phyloP scores from a whole-genome alignment of 495 filamentous ascomycete species.

The Aeminium ludgeri region DNA sequence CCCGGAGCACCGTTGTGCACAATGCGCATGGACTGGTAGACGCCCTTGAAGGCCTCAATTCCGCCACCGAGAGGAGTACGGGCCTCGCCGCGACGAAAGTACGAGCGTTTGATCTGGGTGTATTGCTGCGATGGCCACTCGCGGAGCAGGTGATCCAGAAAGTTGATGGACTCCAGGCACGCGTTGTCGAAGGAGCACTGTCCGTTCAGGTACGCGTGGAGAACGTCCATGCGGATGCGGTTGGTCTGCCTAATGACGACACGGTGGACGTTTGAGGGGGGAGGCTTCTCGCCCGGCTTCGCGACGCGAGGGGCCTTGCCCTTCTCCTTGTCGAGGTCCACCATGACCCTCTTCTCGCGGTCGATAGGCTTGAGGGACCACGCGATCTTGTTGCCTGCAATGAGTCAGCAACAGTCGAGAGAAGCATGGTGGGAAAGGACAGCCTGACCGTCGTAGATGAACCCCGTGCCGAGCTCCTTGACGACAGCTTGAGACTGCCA shows the following conservation, averaged over 20 bases:
- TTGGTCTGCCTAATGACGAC: slow-evolving; percentile 43
- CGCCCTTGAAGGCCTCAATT: slow-evolving; percentile 65
- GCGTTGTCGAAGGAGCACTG: slow-evolving; percentile 39
- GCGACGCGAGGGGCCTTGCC: slow-evolving; percentile 13
- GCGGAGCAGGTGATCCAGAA: slow-evolving; percentile 77
- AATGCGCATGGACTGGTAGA: slow-evolving; percentile 64
- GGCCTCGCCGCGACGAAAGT: slow-evolving; percentile 39
- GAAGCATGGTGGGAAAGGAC: too few relatives aligned
- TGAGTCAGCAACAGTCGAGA: too few relatives aligned
- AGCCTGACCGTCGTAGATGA: slow-evolving; percentile 48
- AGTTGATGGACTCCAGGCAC: slow-evolving; percentile 68
- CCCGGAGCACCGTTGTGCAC: slow-evolving; percentile 30
- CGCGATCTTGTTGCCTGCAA: slow-evolving; percentile 42
- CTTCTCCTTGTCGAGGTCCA: slow-evolving; percentile 53
- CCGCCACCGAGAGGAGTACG: slow-evolving; percentile 34
- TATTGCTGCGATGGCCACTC: slow-evolving; percentile 49
- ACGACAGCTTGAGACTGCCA: slow-evolving; percentile 51
- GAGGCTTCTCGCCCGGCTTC: slow-evolving; percentile 17
- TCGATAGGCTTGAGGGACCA: slow-evolving; percentile 36
- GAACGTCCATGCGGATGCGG: slow-evolving; percentile 42
- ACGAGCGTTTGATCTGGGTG: slow-evolving; percentile 56
- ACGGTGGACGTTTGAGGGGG: slow-evolving; percentile 30
- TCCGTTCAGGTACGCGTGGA: slow-evolving; percentile 47
- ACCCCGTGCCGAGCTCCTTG: slow-evolving; percentile 32
- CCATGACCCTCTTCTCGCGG: slow-evolving; percentile 28